Percentiles rank a stretch among this genome's conserved stretches.
phyloP scores from a whole-genome alignment of 1,139 yeast genomes.

The Magnusiomyces sp. region DNA sequence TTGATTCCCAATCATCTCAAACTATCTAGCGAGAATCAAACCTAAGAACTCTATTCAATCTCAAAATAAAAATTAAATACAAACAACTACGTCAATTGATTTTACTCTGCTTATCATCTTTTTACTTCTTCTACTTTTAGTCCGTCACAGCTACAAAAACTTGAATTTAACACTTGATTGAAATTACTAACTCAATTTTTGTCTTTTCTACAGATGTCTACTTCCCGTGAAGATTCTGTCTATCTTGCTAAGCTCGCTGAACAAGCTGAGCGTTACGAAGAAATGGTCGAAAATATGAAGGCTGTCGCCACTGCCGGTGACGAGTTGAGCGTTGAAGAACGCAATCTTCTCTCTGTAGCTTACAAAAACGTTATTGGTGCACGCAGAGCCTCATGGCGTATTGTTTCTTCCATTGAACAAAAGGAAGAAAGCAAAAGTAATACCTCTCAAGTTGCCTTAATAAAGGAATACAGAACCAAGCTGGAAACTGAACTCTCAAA shows the following conservation, averaged over 20 bases:
- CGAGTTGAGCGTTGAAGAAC: constrained; percentile 95
- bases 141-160: background rate
- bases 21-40: too few species aligned
- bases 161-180: background rate
- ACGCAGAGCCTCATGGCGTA: constrained; percentile 99
- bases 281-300: constrained; percentile 98
- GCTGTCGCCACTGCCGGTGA: constrained; percentile 93
- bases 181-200: background rate
- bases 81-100: background rate
- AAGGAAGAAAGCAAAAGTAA: constrained; percentile 94
- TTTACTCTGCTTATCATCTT: background rate
- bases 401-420: constrained; percentile 95
- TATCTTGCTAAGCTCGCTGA: constrained; percentile 97
- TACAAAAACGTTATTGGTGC: constrained; percentile 98
- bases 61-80: background rate
- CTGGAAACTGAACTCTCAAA: constrained; percentile 90
- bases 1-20: too few species aligned
- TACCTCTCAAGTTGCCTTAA: constrained; percentile 78
- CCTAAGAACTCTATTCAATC: too few species aligned
- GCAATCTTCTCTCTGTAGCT: constrained; percentile 93
- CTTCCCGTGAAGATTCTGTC: constrained; percentile 90
- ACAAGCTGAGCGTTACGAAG: constrained; percentile 99
- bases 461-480: constrained; percentile 91
- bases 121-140: background rate
- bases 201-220: background rate